Evolutionary conservation across 768 basidiomycete genomes (phyloP).

Genomic region (Fibroporia radiculosa): DNA sequence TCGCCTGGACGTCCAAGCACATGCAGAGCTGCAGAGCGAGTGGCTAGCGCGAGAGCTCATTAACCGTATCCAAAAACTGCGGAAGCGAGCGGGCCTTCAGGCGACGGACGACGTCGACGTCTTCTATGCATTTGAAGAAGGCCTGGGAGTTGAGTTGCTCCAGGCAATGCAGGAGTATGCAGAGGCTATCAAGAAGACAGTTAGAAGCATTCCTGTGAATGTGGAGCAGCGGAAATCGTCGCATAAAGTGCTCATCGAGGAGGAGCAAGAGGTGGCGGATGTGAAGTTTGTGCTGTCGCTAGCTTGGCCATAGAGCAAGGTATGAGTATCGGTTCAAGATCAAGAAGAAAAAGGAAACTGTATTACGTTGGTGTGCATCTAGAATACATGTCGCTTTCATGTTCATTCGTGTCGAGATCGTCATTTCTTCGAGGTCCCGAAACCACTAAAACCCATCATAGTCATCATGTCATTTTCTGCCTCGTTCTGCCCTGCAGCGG

Average conservation of each 20-base stretch:
- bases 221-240: constrained; percentile 43
- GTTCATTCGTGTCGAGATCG: neutral
- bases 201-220: constrained; percentile 63
- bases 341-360: constrained; percentile 17
- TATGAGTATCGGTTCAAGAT: constrained; percentile 8
- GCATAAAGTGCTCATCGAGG: constrained; percentile 57
- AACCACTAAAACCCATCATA: constrained; percentile 91
- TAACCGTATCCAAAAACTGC: constrained; percentile 88
- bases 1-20: constrained; percentile 81
- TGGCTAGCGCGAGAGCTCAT: constrained; percentile 86
- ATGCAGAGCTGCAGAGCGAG: constrained; percentile 80
- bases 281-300: constrained; percentile 68
- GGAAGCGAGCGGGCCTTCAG: constrained; percentile 93
- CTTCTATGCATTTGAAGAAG: constrained; percentile 75
- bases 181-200: constrained; percentile 65
- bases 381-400: constrained; percentile 11
- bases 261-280: constrained; percentile 83
- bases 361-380: constrained; percentile 24
- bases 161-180: constrained; percentile 58
- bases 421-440: constrained; percentile 81
- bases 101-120: constrained; percentile 91
- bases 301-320: constrained; percentile 41
- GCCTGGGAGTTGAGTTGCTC: constrained; percentile 53
- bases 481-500: constrained; percentile 28
- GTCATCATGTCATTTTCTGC: constrained; percentile 61